Base-by-base conservation (phyloP, 768 basidiomycete genomes). In the Daedaleopsis sinensis region DNA sequence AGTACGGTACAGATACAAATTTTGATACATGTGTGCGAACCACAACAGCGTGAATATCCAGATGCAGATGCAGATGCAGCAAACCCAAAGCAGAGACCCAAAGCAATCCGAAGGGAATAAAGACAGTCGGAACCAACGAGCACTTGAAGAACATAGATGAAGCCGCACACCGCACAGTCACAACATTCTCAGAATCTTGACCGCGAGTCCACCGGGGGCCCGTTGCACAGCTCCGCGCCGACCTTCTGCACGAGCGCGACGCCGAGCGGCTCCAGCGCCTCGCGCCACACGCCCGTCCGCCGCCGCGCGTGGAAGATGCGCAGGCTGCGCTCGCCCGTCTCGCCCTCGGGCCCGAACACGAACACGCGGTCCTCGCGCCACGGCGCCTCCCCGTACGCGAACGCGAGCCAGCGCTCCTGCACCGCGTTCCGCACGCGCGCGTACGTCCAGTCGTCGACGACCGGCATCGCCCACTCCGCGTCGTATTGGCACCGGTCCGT, bases 321-420 rank as follows among this genome's bases (percentile, higher is more conserved):
- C 57, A 71, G 76, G 15, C 83, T 84, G 50, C 91, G 83, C 72
- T 91, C 90, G 49, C 91, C 91, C 0, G 84, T 84, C 74, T 93
- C 91, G 55, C 90, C 91, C 70, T 92, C 90, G 0, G 91, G 91
- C 5, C 91, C 91, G 65, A 93, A 91, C 19, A 93, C 89, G 71
- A 82, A 91, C 50, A 90, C 82, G 73, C 84, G 88, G 60, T 85
- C 83, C 60, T 81, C 83, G 58, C 75, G 76, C 90, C 91, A 93
- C 9, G 90, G 90, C 4, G 77, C 81, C 70, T 89, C 85, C 6
- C 89, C 90, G 70, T 90, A 72, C 7, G 90, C 89, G 58, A 93
- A 93, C 21, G 85, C 70, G 23, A 92, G 81, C 91, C 91, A 93
- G 44, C 83, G 80, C 63, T 84, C 82, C 71, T 92, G 90, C 52